phyloP scores from a whole-genome alignment of 2,329 filamentous ascomycete species.

The Bipolaris sorokiniana region DNA sequence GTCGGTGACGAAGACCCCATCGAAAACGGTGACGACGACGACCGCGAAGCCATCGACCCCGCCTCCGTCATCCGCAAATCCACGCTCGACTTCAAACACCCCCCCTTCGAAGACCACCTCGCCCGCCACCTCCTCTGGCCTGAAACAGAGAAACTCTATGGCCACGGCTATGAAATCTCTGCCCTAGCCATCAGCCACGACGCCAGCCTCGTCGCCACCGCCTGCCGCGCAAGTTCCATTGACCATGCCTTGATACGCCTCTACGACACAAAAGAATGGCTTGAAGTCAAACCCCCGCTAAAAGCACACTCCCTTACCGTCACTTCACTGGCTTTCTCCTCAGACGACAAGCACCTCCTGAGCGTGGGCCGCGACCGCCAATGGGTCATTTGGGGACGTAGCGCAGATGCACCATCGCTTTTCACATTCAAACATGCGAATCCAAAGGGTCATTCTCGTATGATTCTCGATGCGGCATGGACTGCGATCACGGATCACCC shows the following conservation, averaged over 20 bases:
- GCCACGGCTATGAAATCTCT: slow-evolving; percentile 96
- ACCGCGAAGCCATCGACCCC: slow-evolving; percentile 62
- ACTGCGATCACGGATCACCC: slow-evolving; percentile 51
- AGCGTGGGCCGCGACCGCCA: slow-evolving; percentile 91
- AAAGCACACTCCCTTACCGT: slow-evolving; percentile 87
- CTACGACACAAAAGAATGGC: slow-evolving; percentile 87
- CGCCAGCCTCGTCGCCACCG: slow-evolving; percentile 79
- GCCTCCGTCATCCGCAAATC: slow-evolving; percentile 64
- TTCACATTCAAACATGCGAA: slow-evolving; percentile 71
- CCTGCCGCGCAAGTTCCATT: slow-evolving; percentile 88
- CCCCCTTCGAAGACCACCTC: slow-evolving; percentile 88
- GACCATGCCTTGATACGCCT: slow-evolving; percentile 94
- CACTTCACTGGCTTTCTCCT: slow-evolving; percentile 79
- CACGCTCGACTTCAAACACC: slow-evolving; percentile 70
- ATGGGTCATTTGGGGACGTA: slow-evolving; percentile 79
- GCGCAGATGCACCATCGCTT: slow-evolving; percentile 30
- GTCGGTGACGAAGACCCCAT: slow-evolving; percentile 42
- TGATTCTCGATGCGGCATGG: slow-evolving; percentile 92
- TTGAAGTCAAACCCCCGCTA: slow-evolving; percentile 82
- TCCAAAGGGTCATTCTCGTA: slow-evolving; percentile 84
- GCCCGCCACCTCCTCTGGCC: slow-evolving; percentile 93
- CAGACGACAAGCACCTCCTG: slow-evolving; percentile 74
- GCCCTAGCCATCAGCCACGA: slow-evolving; percentile 80
- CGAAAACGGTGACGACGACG: slow-evolving; percentile 54
- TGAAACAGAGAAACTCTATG: slow-evolving; percentile 94